These are phyloP conservation scores for Fusarium subglutinans DNA, from an alignment of 2,329 filamentous ascomycete genomes.

Conservation along the genomic window DNA sequence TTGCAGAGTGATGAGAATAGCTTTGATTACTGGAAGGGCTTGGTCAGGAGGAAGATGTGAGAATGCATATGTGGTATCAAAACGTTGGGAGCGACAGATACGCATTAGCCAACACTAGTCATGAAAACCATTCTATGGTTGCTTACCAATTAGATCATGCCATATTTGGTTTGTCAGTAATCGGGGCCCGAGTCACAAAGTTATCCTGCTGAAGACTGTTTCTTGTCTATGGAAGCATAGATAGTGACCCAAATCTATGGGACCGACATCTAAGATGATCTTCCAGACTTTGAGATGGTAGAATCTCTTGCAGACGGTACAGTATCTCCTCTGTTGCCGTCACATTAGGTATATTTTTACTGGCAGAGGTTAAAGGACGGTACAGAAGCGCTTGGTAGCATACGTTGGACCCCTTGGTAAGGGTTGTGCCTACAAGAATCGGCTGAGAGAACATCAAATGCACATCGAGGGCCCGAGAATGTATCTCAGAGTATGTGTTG, in stretches of 20 bases:
- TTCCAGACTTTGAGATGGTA: neutral
- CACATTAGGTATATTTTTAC: too few species aligned
- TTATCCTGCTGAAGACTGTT: neutral
- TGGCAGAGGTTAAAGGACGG: neutral
- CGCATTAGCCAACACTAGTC: too few species aligned
- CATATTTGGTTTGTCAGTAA: neutral
- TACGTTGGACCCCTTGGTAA: neutral
- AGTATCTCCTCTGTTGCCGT: accelerated
- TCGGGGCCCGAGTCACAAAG: too few species aligned
- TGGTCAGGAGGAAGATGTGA: conserved; percentile 81
- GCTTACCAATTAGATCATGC: neutral
- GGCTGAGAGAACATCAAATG: neutral
- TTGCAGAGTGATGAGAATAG: conserved; percentile 97
- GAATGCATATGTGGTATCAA: neutral
- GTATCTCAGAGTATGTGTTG: accelerated
- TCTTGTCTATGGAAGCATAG: neutral
- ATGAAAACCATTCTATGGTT: neutral
- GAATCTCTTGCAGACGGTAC: neutral
- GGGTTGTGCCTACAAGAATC: accelerated
- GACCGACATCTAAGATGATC: too few species aligned
- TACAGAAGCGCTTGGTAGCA: neutral
- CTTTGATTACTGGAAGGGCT: conserved; percentile 94
- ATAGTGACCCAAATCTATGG: neutral
- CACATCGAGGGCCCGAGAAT: too few species aligned
- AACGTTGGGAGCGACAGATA: too few species aligned